These are phyloP conservation scores for Eimeria falciformis DNA, from an alignment of 169 alveolate genomes.

Conservation along the genomic window DNA sequence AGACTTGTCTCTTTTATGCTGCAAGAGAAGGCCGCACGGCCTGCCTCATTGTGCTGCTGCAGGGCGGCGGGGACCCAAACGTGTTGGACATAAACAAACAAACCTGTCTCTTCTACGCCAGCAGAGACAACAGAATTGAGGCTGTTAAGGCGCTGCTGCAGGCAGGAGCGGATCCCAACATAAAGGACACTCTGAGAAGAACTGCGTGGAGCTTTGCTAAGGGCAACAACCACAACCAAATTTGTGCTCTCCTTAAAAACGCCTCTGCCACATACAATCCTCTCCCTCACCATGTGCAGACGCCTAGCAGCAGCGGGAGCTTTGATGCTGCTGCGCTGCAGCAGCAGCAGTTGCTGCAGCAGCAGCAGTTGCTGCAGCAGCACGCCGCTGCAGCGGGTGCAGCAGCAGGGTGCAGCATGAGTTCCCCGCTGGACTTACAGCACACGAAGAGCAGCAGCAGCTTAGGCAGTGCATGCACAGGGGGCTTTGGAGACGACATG, in stretches of 20 bases:
- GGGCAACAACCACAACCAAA: conserved; percentile 89
- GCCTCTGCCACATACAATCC: not conserved
- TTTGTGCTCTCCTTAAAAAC: conserved; percentile 86
- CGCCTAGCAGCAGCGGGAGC: not conserved
- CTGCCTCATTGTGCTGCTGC: conserved; percentile 85
- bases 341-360: conserved; percentile 30
- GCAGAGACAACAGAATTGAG: conserved; percentile 92
- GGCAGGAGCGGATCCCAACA: conserved; percentile 89
- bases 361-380: conserved; percentile 17
- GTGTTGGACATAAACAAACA: conserved; percentile 90
- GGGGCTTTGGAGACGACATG: not conserved
- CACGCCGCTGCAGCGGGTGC: not conserved
- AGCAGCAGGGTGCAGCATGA: conserved; percentile 32
- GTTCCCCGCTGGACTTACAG: not conserved
- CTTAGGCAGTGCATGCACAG: not conserved
- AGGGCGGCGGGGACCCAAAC: conserved; percentile 90
- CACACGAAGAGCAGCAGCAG: conserved; percentile 15
- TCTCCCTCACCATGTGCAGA: not conserved
- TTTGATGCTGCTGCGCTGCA: not conserved
- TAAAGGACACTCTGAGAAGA: conserved; percentile 92
- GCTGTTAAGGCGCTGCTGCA: conserved; percentile 91
- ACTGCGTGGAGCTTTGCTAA: conserved; percentile 93
- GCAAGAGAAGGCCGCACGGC: conserved; percentile 95
- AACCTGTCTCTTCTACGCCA: conserved; percentile 94
- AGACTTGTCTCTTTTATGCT: conserved; percentile 93